Evolutionary conservation across 495 filamentous ascomycete genomes (phyloP), one percentile per base, ranked within the genome.

Genomic region (Oleoguttula mirabilis): DNA sequence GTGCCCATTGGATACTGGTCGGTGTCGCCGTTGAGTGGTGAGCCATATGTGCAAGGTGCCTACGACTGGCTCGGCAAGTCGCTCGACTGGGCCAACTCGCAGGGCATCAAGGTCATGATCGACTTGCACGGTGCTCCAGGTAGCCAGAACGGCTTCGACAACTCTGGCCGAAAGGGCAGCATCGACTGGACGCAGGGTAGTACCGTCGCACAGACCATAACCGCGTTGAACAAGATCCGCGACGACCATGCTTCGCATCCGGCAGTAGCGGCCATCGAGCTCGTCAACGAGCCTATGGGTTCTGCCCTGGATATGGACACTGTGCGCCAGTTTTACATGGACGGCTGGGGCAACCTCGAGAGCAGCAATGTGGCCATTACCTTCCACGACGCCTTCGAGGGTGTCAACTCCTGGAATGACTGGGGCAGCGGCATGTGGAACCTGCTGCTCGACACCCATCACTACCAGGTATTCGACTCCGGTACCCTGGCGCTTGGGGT

Each of bases 1-100:
- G 86, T 88, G 39, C 82, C 82, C 2, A 69, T 88, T 40, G 82
- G 82, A 12, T 86, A 86, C 56, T 88, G 82, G 82, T 77, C 79
- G 24, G 58, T 82, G 14, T 23, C 25, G 4, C 72, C 72, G 3
- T 42, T 73, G 4, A 50, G 65, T 14, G 76, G 69, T 22, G 79
- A 84, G 33, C 79, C 80, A 8, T 87, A 81, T 52, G 77, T 85
- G 31, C 66, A 81, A 51, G 83, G 82, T 25, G 79, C 82, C 50
- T 69, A 84, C 33, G 55, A 68, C n/a, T 67, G 68, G 40, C 70
- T 87, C 11, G 76, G 80, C 40, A 55, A 71, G 32, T 79, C 82
- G 4, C 68, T 86, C 12, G 59, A 60, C 25, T 88, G 82, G 82
- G 83, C 83, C 15, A 55, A 72, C 47, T 57, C 39, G 32, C 66